Evolutionary conservation across 2,329 filamentous ascomycete species (phyloP), one percentile per base, ranked within the genome.

Genomic region (Colletotrichum tanaceti): DNA sequence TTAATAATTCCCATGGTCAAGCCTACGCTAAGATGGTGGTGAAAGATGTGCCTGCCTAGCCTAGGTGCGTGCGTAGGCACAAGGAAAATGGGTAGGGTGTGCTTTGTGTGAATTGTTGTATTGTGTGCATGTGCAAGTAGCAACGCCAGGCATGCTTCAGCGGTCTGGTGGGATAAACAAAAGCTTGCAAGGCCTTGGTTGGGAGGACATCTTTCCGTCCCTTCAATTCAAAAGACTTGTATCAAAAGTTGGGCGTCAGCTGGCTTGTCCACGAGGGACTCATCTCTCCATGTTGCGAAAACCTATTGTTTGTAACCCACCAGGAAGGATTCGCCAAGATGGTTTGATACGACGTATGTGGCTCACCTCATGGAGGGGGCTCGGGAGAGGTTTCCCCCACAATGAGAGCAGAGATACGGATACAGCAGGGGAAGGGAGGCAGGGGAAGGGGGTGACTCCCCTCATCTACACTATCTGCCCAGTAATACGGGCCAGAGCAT

Each of bases 291-390:
- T 7, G 6, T 38, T 6, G 5, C 20, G 20, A 16, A 11, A 18
- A 9, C 11, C 35, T n/a, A 20, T 50, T 20, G 47, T 59, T 39
- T 28, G 20, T 46, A 41, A 49, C 47, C n/a, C 41, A 3, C n/a
- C 47, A 2, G 52, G 46, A 59, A 59, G 62, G 47, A 65, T 60
- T 60, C 39, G 39, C 55, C 55, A 60, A 65, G 55, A 53, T 32
- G 47, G 47, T 24, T 52, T n/a, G 20, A 32, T 44, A 61, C 55
- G 20, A 65, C 39, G 55, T 60, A 41, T 47, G 47, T 65, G 63
- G 63, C 63, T 61, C 63, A 24, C 20, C 3, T 6, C 32, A 18
- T n/a, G 6, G 10, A 53, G 35, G 46, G 28, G 24, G 13, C 39
- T 24, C 47, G 13, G n/a, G 38, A 43, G 35, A 57, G 20, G 14